Evolutionary conservation across 192 early-diverging fungal genomes (phyloP).

Genomic region (Entomortierella parvispora): DNA sequence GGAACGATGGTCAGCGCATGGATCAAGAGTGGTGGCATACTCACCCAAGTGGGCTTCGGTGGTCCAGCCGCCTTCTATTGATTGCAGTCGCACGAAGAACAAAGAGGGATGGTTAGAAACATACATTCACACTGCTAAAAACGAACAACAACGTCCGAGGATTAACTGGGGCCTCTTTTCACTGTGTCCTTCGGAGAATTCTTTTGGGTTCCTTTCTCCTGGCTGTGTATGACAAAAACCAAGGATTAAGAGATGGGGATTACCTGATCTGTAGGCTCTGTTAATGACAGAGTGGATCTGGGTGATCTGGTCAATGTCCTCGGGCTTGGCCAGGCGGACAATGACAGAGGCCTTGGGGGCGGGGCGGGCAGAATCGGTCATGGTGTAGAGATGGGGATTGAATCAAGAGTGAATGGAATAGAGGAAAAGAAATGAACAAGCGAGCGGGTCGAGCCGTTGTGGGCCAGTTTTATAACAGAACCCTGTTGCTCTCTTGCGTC

Average conservation of each 20-base stretch:
- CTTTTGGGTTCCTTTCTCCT: too few species aligned
- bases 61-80: conserved; percentile 60
- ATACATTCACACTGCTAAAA: too few species aligned
- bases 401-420: not conserved
- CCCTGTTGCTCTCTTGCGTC: too few species aligned
- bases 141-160: too few species aligned
- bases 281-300: conserved; percentile 54
- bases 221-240: not conserved
- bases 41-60: conserved; percentile 54
- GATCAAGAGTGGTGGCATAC: not conserved
- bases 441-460: too few species aligned
- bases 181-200: too few species aligned
- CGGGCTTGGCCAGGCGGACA: conserved; percentile 34
- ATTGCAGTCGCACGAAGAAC: not conserved
- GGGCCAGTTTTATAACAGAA: too few species aligned
- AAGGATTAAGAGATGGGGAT: not conserved
- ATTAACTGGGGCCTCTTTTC: too few species aligned
- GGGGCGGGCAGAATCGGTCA: conserved; percentile 25
- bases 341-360: conserved; percentile 27
- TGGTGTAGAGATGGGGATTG: not conserved
- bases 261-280: conserved; percentile 59
- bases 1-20: too few species aligned
- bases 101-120: not conserved
- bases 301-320: conserved; percentile 17
- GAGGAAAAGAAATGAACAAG: too few species aligned